Conservation (phyloP, 2,329 filamentous ascomycete genomes). For the Aschersonia sp. region DNA sequence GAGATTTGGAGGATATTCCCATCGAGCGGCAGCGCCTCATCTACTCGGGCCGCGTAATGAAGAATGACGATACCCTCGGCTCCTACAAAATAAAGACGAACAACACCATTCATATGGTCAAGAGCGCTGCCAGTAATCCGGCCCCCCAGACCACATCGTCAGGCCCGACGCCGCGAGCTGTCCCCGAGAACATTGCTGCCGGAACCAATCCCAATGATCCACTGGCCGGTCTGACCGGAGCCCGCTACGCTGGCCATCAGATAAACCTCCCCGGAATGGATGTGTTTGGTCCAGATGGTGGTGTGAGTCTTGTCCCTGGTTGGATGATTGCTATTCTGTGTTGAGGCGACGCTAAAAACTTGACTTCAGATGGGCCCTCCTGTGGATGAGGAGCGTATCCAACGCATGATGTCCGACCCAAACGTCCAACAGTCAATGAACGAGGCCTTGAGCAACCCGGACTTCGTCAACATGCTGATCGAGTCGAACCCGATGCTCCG, state of each 20-base stretch:
- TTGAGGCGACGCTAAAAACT: neutral
- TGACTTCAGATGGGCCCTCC: constrained; percentile 70
- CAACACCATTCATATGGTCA: constrained; percentile 92
- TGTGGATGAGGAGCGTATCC: constrained; percentile 64
- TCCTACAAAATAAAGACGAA: constrained; percentile 92
- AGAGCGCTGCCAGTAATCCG: constrained; percentile 81
- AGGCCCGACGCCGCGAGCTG: constrained; percentile 27
- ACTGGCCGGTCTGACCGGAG: constrained; percentile 78
- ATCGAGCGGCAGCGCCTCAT: constrained; percentile 85
- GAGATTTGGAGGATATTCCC: constrained; percentile 76
- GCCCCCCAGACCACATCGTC: constrained; percentile 26
- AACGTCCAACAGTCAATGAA: constrained; percentile 79
- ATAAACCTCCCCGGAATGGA: constrained; percentile 75
- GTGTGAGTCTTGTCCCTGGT: constrained; percentile 44
- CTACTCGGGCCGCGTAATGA: constrained; percentile 93
- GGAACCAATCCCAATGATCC: constrained; percentile 70
- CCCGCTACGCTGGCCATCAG: constrained; percentile 75
- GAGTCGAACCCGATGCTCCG: constrained; percentile 75
- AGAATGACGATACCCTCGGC: constrained; percentile 75
- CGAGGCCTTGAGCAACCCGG: constrained; percentile 90
- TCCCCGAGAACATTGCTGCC: constrained; percentile 64
- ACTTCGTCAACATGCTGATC: constrained; percentile 88
- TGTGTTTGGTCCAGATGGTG: constrained; percentile 86
- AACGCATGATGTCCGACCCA: constrained; percentile 77
- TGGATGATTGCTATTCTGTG: neutral